Percentiles rank a stretch among this genome's conserved stretches.
These are phyloP conservation scores for Cicer judaicum DNA, from an alignment of 306 rosid species.

Conservation along the genomic window DNA sequence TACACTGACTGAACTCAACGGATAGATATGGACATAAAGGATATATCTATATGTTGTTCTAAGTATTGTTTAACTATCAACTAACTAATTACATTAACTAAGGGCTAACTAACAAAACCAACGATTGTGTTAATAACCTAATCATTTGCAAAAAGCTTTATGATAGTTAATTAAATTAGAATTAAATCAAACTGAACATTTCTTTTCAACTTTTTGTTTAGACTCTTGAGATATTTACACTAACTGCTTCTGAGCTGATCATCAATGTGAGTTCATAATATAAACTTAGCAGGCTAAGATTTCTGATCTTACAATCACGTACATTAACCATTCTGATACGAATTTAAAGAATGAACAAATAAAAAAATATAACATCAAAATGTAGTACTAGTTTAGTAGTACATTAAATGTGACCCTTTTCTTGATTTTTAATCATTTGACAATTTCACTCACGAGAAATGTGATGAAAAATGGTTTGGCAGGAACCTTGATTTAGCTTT, in stretches of 20 bases:
- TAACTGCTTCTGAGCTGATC: background rate
- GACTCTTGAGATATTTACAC: background rate
- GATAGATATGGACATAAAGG: too few relatives aligned
- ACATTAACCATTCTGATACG: background rate
- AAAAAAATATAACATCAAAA: conserved; percentile 1
- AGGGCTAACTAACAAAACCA: background rate
- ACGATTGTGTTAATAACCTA: background rate
- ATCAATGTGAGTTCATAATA: background rate
- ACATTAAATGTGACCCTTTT: background rate
- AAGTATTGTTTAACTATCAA: too few relatives aligned
- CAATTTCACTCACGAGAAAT: background rate
- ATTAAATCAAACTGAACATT: background rate
- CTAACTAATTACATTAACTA: background rate
- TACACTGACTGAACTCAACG: too few relatives aligned
- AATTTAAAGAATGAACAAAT: conserved; percentile 34
- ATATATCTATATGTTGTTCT: too few relatives aligned
- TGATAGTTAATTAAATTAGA: background rate
- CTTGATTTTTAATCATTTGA: background rate
- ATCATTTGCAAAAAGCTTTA: background rate
- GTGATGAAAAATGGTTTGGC: background rate
- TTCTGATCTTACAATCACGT: background rate
- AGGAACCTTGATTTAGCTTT: conserved; percentile 31
- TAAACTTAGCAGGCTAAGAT: background rate
- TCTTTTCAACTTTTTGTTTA: background rate
- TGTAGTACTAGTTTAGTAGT: conserved; percentile 1